Base-by-base conservation (phyloP, 106 monocot species). In the Chionographis japonica region DNA sequence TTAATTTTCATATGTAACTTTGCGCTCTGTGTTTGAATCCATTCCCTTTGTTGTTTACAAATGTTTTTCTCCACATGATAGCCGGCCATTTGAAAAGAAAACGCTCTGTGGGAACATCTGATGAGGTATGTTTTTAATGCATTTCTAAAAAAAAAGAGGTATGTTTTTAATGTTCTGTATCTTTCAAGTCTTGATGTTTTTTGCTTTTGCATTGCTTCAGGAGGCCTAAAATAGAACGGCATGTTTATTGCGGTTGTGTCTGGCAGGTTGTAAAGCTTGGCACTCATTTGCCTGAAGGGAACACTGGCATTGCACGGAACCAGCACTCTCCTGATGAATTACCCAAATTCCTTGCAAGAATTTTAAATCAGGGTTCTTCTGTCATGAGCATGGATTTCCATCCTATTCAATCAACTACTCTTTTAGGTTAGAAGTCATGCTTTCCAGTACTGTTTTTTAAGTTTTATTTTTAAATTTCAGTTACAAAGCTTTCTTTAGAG, bases 311-410 rank as follows among this genome's bases (percentile, higher is more conserved):
- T 62, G 50, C 68, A 27, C 55, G 56, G 38, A 73, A 37, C 58
- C 43, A 62, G 10, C 58, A 68, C 41, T 60, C 62, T 63, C 60
- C 43, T 27, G 84, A 84, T 63, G 76, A 75, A 14, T 68, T 84
- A 50, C 84, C 84, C 36, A 80, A 53, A 65, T 72, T 61, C 50
- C 71, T 84, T 37, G 76, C 62, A 4, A 57, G 40, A 40, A 75
- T 67, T 67, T 37, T 84, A 43, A 68, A 58, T 69, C 80, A 79
- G 58, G 80, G 72, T 62, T 84, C 84, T 72, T 38, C 67, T 46
- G 72, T 80, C 17, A 76, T 60, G 63, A 80, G 78, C 70, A 76
- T 84, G 76, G 80, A 84, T 80, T 84, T 84, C 43, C 75, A 77
- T 61, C 84, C 84, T 67, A 54, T 55, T 63, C 79, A 76, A 12